Conservation (phyloP, 2,329 filamentous ascomycete species). For the Aspergillus sp. region DNA sequence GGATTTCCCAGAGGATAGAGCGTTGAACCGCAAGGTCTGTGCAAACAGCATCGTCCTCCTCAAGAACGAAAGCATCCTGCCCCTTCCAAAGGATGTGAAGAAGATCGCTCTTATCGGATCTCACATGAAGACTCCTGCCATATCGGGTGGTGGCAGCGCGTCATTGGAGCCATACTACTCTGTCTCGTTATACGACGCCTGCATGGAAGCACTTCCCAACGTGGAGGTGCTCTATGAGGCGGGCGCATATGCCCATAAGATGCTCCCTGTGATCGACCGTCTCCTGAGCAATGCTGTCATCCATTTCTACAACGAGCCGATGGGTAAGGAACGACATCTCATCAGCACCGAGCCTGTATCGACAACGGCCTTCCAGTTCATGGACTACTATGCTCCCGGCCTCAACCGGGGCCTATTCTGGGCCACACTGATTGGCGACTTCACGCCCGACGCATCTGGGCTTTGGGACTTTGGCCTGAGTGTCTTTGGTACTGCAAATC, state of each 20-base stretch:
- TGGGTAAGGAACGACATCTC: constrained; percentile 17
- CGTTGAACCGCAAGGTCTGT: constrained; percentile 13
- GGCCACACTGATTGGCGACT: constrained; percentile 54
- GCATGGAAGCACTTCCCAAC: constrained; percentile 18
- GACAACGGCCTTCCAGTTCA: constrained; percentile 38
- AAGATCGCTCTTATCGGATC: constrained; percentile 27
- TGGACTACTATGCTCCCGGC: constrained; percentile 28
- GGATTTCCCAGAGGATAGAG: constrained; percentile 16
- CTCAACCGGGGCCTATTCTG: constrained; percentile 43
- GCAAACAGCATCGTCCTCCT: constrained; percentile 18
- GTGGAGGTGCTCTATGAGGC: constrained; percentile 12
- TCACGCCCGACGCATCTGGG: constrained; percentile 54
- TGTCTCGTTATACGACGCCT: constrained; percentile 30
- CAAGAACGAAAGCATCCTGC: constrained; percentile 20
- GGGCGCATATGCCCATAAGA: constrained; percentile 29
- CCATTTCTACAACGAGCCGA: constrained; percentile 17
- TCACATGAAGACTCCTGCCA: constrained; percentile 33
- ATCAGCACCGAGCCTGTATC: constrained; percentile 17
- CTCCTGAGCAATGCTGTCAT: constrained; percentile 28
- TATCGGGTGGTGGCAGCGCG: constrained; percentile 33
- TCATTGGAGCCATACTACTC: constrained; percentile 33
- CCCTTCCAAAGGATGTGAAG: constrained; percentile 14
- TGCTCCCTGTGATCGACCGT: constrained; percentile 29
- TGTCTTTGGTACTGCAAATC: constrained; percentile 59
- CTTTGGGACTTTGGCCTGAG: constrained; percentile 61